Evolutionary conservation across 2,329 filamentous ascomycete genomes (phyloP), one percentile per base, ranked within the genome.

Genomic region (Fusarium albosuccineum): DNA sequence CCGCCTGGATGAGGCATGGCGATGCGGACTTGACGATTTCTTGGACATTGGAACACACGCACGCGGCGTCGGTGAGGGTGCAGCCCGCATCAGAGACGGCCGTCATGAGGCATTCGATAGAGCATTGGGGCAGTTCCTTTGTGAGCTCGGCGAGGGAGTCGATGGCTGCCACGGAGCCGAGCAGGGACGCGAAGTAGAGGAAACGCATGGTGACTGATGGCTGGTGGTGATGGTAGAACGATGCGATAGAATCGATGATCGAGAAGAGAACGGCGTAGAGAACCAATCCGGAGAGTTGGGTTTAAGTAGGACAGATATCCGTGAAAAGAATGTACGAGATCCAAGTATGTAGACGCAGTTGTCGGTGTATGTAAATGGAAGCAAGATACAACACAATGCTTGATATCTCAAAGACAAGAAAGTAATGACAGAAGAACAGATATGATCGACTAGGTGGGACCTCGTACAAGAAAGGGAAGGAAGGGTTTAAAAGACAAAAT

Each of bases 11-110:
- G 27, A 82, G 70, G 62, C 81, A 83, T 27, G 75, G 73, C 39
- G 77, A 67, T 30, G 78, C 75, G 8, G 71, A 67, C 29, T 72
- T 57, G 9, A 76, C 78, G 54, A 83, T 75, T 40, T 71, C 68
- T 36, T 76, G 68, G 16, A 78, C 60, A 39, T 81, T 77, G 49
- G 46, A 44, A 72, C 82, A 83, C 59, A 78, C 77, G 73, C 82
- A 83, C 13, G 54, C 64, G 42, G 76, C 67, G 68, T 83, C 79
- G 55, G 62, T 61, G 50, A 73, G 26, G 3, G 45, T 57, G 73
- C 81, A 83, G 60, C 76, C 75, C 37, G 79, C 71, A 42, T 68
- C 39, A 16, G 64, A 65, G 17, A 77, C 74, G 10, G 73, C 77
- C 7, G 68, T 53, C 37, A 73, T 65, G 59, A 83, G 72, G 66